A percentile compares a stretch with the other conserved stretches of the same genome.
phyloP scores from a whole-genome alignment of 108 stramenopile genomes.

The Cyclostephanos invisitatus region DNA sequence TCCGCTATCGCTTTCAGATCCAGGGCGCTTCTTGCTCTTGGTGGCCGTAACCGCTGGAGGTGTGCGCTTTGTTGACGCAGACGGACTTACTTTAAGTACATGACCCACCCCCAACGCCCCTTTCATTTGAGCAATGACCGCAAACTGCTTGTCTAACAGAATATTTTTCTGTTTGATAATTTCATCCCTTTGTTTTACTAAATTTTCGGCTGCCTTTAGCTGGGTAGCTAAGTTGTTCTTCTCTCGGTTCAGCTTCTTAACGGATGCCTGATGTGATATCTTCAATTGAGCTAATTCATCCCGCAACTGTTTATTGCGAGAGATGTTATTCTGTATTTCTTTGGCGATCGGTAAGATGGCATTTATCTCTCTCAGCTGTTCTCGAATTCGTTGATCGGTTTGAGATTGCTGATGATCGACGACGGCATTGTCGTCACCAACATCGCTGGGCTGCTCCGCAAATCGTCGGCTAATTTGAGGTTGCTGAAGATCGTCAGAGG shows the following conservation, averaged over 20 bases:
- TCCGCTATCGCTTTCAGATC: background rate
- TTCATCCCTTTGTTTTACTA: constrained; percentile 1
- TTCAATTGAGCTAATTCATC: constrained; percentile 25
- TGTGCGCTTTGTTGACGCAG: background rate
- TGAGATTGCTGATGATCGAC: constrained; percentile 19
- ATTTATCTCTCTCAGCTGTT: constrained; percentile 31
- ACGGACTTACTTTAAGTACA: background rate
- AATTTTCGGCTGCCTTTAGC: background rate
- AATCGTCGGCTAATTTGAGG: constrained; percentile 17
- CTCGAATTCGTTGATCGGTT: constrained; percentile 20
- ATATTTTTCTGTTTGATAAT: constrained; percentile 15
- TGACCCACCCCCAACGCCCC: background rate
- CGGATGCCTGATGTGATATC: constrained; percentile 9
- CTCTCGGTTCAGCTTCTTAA: constrained; percentile 7
- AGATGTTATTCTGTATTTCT: constrained; percentile 22
- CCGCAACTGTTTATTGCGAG: constrained; percentile 18
- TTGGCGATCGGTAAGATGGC: constrained; percentile 24
- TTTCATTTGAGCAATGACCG: constrained; percentile 18
- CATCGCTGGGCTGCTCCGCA: constrained; percentile 4
- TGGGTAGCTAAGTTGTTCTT: constrained; percentile 6
- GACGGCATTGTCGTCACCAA: background rate
- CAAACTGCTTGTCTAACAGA: constrained; percentile 17
- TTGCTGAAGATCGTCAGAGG: constrained; percentile 1
- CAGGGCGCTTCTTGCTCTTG: constrained; percentile 15
- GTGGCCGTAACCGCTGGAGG: background rate